Conservation (phyloP, 495 filamentous ascomycete genomes). For the Penicillium longicatenatum region DNA sequence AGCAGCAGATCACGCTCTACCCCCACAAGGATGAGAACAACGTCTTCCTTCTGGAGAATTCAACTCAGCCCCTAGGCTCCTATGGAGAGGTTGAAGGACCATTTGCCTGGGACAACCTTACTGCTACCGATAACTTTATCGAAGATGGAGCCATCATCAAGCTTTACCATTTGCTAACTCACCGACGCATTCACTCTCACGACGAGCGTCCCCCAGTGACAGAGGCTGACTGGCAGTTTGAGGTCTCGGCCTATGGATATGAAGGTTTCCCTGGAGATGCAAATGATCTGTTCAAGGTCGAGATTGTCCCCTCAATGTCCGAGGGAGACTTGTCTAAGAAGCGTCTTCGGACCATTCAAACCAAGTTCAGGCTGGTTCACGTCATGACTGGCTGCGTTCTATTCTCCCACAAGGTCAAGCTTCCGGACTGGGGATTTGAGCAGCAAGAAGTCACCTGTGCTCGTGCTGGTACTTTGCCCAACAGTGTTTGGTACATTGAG, state of each 20-base stretch:
- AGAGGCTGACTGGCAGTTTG: conserved; percentile 97
- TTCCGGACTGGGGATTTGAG: conserved; percentile 94
- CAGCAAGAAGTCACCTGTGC: conserved; percentile 99
- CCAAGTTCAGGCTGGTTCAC: conserved; percentile 93
- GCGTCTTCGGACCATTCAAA: conserved; percentile 88
- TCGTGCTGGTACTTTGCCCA: conserved; percentile 87
- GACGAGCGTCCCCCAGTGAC: conserved; percentile 96
- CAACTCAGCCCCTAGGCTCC: conserved; percentile 82
- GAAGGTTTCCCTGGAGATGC: conserved; percentile 96
- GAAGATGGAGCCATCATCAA: conserved; percentile 78
- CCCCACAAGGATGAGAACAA: conserved; percentile 99
- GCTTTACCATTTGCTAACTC: conserved; percentile 79
- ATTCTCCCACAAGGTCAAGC: conserved; percentile 98
- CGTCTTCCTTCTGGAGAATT: conserved; percentile 88
- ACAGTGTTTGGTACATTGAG: conserved; percentile 97
- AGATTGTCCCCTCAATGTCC: conserved; percentile 90
- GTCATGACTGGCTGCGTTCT: conserved; percentile 96
- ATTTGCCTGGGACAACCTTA: conserved; percentile 77
- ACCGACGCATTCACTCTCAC: conserved; percentile 92
- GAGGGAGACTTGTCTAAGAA: conserved; percentile 78
- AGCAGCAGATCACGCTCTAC: conserved; percentile 97
- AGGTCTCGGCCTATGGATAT: conserved; percentile 96
- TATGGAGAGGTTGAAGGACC: conserved; percentile 80
- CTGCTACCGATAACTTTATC: conserved; percentile 59
- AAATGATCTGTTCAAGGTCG: conserved; percentile 92